Evolutionary conservation across 176 grass and related monocot species (phyloP).

Genomic region (Aegilops umbellulata): DNA sequence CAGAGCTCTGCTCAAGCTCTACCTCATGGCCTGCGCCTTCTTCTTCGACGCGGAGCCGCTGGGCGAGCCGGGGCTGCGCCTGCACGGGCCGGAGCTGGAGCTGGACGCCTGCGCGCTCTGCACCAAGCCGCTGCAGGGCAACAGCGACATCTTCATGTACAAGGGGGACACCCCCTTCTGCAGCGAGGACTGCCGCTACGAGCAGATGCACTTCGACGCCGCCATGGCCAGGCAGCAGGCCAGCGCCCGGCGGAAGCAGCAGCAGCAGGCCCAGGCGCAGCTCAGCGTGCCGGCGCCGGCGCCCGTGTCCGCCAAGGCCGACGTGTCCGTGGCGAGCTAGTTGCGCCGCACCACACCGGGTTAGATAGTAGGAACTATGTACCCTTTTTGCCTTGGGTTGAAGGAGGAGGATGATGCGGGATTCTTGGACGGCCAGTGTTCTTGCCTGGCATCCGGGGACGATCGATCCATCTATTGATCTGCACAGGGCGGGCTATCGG

Average conservation of each 20-base stretch:
- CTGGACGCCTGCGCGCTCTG: slow-evolving; percentile 69
- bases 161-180: slow-evolving; percentile 77
- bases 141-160: slow-evolving; percentile 86
- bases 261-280: neutral
- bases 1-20: neutral
- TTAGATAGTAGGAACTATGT: neutral
- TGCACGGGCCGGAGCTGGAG: neutral
- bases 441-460: neutral
- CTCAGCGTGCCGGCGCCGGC: neutral
- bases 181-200: slow-evolving; percentile 67
- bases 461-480: neutral
- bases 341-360: no score
- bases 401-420: neutral
- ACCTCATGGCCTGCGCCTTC: slow-evolving; percentile 30
- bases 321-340: slow-evolving; percentile 17
- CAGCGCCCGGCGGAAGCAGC: neutral
- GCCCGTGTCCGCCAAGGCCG: slow-evolving; percentile 18
- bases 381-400: neutral
- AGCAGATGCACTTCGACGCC: slow-evolving; percentile 69
- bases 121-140: slow-evolving; percentile 35
- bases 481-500: neutral
- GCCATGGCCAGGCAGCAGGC: slow-evolving; percentile 13
- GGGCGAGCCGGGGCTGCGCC: neutral
- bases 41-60: slow-evolving; percentile 47
- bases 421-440: neutral